Evolutionary conservation across 208 protist genomes (phyloP).

Genomic region (Trypanosoma rangeli): DNA sequence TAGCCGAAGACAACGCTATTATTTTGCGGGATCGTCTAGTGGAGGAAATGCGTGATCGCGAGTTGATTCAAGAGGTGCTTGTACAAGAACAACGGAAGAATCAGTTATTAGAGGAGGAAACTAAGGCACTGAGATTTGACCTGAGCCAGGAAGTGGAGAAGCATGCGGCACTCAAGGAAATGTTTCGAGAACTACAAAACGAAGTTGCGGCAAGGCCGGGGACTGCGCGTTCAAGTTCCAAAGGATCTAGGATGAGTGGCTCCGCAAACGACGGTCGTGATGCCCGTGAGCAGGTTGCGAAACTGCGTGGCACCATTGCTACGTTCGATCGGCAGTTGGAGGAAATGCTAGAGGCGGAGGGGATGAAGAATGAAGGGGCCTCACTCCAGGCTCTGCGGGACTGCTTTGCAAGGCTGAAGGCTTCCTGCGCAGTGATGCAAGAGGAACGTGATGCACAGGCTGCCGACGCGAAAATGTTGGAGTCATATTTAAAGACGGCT

Average conservation of each 20-base stretch:
- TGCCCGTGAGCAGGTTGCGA: background rate
- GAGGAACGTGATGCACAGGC: constrained; percentile 28
- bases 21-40: constrained; percentile 25
- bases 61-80: constrained; percentile 24
- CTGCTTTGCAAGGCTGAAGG: constrained; percentile 3
- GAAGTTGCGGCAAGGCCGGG: constrained; percentile 6
- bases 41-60: constrained; percentile 22
- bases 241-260: background rate
- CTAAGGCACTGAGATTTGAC: background rate
- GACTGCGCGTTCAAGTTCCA: constrained; percentile 1
- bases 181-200: constrained; percentile 12
- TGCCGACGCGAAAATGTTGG: constrained; percentile 29
- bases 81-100: constrained; percentile 15
- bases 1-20: constrained; percentile 14
- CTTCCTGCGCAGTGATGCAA: constrained; percentile 1
- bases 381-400: constrained; percentile 9
- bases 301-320: constrained; percentile 1
- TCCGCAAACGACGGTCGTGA: background rate
- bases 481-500: constrained; percentile 26
- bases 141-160: constrained; percentile 9
- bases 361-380: background rate
- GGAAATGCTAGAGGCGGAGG: constrained; percentile 18
- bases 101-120: constrained; percentile 6
- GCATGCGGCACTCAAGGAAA: constrained; percentile 13
- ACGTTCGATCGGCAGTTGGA: constrained; percentile 18